Evolutionary conservation across 2,329 filamentous ascomycete species (phyloP).

Genomic region (Aulographum hederae): DNA sequence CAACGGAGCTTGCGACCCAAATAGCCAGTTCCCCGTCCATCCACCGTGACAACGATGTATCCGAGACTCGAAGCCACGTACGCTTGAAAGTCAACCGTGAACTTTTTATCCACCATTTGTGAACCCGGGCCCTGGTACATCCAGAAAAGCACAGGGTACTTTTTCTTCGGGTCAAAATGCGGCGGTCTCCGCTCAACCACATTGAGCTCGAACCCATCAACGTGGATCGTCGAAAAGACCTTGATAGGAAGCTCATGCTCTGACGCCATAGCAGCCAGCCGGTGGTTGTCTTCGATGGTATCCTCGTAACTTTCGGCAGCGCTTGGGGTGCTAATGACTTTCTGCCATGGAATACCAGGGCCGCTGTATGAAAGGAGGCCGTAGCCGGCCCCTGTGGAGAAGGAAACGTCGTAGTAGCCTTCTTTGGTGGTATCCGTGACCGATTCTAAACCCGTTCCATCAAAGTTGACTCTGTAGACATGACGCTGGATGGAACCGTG

Average conservation of each 20-base stretch:
- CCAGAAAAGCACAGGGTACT: constrained; percentile 87
- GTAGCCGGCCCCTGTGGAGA: constrained; percentile 68
- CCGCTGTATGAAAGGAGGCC: constrained; percentile 71
- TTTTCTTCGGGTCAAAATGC: constrained; percentile 66
- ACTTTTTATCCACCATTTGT: constrained; percentile 66
- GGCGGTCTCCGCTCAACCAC: constrained; percentile 74
- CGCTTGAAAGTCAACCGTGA: constrained; percentile 73
- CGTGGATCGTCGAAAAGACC: constrained; percentile 67
- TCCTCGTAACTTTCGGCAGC: constrained; percentile 46
- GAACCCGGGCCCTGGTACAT: constrained; percentile 93
- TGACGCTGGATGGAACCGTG: constrained; percentile 81
- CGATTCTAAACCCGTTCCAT: constrained; percentile 53
- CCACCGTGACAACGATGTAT: constrained; percentile 88
- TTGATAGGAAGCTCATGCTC: constrained; percentile 68
- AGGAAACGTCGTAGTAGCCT: constrained; percentile 67
- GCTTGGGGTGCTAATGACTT: constrained; percentile 67
- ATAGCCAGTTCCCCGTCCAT: constrained; percentile 83
- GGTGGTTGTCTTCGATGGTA: constrained; percentile 59
- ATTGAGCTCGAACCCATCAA: constrained; percentile 57
- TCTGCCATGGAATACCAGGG: constrained; percentile 77
- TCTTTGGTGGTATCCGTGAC: constrained; percentile 57
- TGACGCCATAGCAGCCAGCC: constrained; percentile 48
- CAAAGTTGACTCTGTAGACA: constrained; percentile 73
- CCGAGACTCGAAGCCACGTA: constrained; percentile 73
- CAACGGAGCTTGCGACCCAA: constrained; percentile 72